phyloP scores from a whole-genome alignment of 768 basidiomycete genomes.

The Suillus ampliporus region DNA sequence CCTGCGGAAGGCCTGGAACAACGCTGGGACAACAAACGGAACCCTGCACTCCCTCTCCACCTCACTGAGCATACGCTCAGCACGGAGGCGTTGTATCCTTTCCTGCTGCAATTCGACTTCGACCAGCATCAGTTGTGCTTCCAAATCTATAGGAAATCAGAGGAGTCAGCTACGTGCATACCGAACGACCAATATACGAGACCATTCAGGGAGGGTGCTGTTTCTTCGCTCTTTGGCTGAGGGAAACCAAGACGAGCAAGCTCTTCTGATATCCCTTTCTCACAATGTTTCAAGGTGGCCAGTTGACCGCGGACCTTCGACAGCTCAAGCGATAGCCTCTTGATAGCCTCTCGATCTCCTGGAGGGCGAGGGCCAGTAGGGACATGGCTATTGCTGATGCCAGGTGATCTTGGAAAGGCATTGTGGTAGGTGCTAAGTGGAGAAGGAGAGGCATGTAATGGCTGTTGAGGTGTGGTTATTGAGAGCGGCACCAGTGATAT shows the following conservation, averaged over 20 bases:
- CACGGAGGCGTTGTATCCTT: slow-evolving; percentile 42
- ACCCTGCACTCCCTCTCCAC: slow-evolving; percentile 53
- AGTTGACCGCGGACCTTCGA: slow-evolving; percentile 32
- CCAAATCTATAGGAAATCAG: slow-evolving; percentile 25
- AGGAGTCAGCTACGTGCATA: background rate
- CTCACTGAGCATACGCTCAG: slow-evolving; percentile 52
- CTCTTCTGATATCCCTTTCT: slow-evolving; percentile 28
- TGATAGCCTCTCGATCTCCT: slow-evolving; percentile 10
- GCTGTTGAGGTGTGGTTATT: background rate
- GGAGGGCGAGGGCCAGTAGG: background rate
- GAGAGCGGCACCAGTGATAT: background rate
- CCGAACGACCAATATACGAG: background rate
- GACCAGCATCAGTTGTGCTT: slow-evolving; percentile 33
- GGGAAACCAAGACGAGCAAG: slow-evolving; percentile 24
- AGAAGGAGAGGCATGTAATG: background rate
- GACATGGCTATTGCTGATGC: background rate
- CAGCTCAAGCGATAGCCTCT: slow-evolving; percentile 31
- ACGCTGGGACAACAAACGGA: slow-evolving; percentile 64
- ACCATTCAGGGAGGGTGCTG: background rate
- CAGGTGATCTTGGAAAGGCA: background rate
- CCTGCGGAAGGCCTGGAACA: slow-evolving; percentile 58
- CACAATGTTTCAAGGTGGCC: slow-evolving; percentile 26
- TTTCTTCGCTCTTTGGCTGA: background rate
- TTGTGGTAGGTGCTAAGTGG: background rate
- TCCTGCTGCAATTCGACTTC: slow-evolving; percentile 45